Evolutionary conservation across 345 rosid species (phyloP).

Genomic region (Eucalyptus erythrocorys): DNA sequence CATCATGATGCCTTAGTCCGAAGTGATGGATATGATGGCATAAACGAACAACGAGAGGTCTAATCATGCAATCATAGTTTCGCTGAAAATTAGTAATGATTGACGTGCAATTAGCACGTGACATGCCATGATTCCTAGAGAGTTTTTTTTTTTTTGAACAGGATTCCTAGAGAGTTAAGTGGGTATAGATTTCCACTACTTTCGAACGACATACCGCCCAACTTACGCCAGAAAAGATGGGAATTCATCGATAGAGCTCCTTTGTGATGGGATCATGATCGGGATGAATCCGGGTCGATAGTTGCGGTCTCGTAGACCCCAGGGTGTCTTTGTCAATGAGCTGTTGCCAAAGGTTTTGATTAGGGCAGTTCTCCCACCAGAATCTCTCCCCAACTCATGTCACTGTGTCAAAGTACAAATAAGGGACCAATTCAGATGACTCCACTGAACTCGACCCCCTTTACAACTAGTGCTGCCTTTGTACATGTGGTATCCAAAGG

Average conservation of each 20-base stretch:
- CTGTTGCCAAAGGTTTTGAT: not conserved
- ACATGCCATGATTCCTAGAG: not conserved
- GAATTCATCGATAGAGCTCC: not conserved
- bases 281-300: not conserved
- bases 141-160: too few relatives aligned
- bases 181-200: not conserved
- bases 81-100: not conserved
- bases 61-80: not conserved
- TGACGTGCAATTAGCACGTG: not conserved
- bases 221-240: not conserved
- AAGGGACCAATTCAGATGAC: not conserved
- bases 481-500: not conserved
- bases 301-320: not conserved
- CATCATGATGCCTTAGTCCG: not conserved
- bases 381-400: not conserved
- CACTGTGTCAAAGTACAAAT: not conserved
- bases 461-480: not conserved
- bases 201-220: fast-evolving
- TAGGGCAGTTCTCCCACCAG: not conserved
- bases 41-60: not conserved
- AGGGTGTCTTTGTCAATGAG: not conserved
- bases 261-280: not conserved
- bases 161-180: not conserved
- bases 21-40: not conserved
- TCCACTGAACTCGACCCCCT: not conserved